These are phyloP conservation scores for Globisporangium cylindrosporum DNA, from an alignment of 352 stramenopile species.

Conservation along the genomic window DNA sequence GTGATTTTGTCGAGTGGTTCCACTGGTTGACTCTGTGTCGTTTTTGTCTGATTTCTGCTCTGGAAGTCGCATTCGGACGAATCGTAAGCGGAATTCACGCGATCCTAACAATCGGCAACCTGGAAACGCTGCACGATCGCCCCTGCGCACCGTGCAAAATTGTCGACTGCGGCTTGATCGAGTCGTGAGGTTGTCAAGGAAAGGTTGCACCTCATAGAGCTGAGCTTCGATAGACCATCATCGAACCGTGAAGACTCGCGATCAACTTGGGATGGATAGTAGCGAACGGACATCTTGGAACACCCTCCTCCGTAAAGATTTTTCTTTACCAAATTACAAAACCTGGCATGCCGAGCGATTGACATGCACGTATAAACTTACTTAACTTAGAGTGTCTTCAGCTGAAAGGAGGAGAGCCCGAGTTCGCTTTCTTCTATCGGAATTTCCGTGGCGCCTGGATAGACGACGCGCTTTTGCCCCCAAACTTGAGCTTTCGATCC, in stretches of 20 bases:
- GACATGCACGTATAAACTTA: conserved; percentile 10
- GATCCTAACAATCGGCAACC: conserved; percentile 41
- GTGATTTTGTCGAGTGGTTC: not conserved
- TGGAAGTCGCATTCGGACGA: conserved; percentile 66
- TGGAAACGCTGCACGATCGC: conserved; percentile 54
- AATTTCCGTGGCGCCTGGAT: conserved; percentile 19
- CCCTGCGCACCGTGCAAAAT: conserved; percentile 67
- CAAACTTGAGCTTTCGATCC: conserved; percentile 20
- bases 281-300: not conserved
- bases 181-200: conserved; percentile 17
- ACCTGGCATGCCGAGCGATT: not conserved
- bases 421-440: conserved; percentile 8
- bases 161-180: conserved; percentile 57
- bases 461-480: conserved; percentile 10
- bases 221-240: not conserved
- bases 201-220: not conserved
- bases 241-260: not conserved
- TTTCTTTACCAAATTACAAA: conserved; percentile 4
- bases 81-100: conserved; percentile 64
- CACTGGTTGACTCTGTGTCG: not conserved
- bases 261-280: not conserved
- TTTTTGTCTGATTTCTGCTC: not conserved
- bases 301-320: not conserved
- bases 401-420: not conserved
- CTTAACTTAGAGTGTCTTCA: conserved; percentile 10